Base-by-base conservation (phyloP, 1,284 basidiomycete species). In the Sporisorium iseilematis-ciliati region DNA sequence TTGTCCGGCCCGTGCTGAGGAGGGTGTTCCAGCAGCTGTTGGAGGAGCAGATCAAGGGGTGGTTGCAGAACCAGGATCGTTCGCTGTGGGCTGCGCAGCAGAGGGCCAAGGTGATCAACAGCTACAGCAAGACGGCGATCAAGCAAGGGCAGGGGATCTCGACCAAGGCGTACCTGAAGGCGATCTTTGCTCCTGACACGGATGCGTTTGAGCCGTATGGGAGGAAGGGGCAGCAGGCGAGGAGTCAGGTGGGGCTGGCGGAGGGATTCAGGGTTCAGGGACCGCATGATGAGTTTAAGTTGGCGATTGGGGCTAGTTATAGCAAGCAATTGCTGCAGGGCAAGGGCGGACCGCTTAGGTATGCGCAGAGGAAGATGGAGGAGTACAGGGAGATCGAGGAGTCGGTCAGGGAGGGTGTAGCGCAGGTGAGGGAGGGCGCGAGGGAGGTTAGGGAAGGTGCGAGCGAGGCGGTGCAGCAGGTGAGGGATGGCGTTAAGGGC, bases 221-320 rank as follows among this genome's bases (percentile, higher is more conserved):
- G 65, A 85, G 81, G 85, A 87, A 81, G 83, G 8, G 53, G 16
- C 85, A 81, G 86, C 87, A 83, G 84, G 53, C 65, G 2, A 26
- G 41, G 3, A 77, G 63, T 35, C 49, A 77, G 18, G 54, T 77
- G 2, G 75, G 75, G 4, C 51, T 77, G 3, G 66, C 70, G 21
- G 62, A 73, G 25, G 75, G 75, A 2, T 62, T 73, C 43, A 49
- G 62, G 4, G 66, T 77, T 23, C 53, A 87, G 62, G 87, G 87
- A 1, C 78, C 85, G 53, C 78, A 83, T 49, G 86, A 86, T 54
- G 87, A 87, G 73, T 88, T 85, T 78, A 81, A 88, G 56, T 79
- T 88, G 45, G 85, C 87, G 56, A 86, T 88, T 61, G 87, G 87
- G 33, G 86, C 87, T 14, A 86, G 87, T 63, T 86, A 87, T 75